Percentiles rank a stretch among this genome's conserved stretches.
Conservation (phyloP, 2,329 filamentous ascomycete genomes). For the Fusarium sarcochroum region DNA sequence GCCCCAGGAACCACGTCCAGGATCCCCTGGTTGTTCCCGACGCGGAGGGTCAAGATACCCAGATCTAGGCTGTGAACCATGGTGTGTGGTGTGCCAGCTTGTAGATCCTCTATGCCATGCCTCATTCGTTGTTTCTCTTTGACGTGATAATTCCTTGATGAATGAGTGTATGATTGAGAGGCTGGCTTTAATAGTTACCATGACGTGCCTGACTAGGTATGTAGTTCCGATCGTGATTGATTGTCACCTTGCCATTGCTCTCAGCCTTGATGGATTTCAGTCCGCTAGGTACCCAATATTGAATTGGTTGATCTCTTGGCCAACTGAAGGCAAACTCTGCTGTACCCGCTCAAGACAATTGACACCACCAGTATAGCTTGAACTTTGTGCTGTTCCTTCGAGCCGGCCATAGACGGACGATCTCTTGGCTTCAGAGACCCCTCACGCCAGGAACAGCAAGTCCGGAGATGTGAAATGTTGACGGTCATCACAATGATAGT, state of each 20-base stretch:
- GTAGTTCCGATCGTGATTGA: neutral
- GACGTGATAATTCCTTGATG: slow-evolving; percentile 10
- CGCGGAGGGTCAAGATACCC: slow-evolving; percentile 46
- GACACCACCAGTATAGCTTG: slow-evolving; percentile 16
- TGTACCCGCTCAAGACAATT: slow-evolving; percentile 4
- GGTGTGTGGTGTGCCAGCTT: slow-evolving; percentile 38
- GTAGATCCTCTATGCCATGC: slow-evolving; percentile 36
- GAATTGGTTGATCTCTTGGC: slow-evolving; percentile 29
- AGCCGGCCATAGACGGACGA: slow-evolving; percentile 16
- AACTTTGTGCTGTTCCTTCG: slow-evolving; percentile 33
- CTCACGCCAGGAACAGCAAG: slow-evolving; percentile 40
- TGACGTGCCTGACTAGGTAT: slow-evolving; percentile 22
- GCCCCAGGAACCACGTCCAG: slow-evolving; percentile 48
- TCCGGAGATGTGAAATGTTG: neutral
- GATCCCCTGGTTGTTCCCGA: slow-evolving; percentile 45
- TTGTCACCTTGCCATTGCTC: slow-evolving; percentile 18
- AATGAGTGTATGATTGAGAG: slow-evolving; percentile 10
- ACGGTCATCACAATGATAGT: neutral
- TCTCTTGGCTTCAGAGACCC: slow-evolving; percentile 28
- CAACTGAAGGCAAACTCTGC: slow-evolving; percentile 18
- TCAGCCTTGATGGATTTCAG: slow-evolving; percentile 9
- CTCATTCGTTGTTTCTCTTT: slow-evolving; percentile 26
- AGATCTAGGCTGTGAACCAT: slow-evolving; percentile 46
- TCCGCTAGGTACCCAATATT: slow-evolving; percentile 12
- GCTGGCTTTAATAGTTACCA: slow-evolving; percentile 11